Base-by-base conservation (phyloP, 164 flowering plant genomes). In the Sextonia rubra region DNA sequence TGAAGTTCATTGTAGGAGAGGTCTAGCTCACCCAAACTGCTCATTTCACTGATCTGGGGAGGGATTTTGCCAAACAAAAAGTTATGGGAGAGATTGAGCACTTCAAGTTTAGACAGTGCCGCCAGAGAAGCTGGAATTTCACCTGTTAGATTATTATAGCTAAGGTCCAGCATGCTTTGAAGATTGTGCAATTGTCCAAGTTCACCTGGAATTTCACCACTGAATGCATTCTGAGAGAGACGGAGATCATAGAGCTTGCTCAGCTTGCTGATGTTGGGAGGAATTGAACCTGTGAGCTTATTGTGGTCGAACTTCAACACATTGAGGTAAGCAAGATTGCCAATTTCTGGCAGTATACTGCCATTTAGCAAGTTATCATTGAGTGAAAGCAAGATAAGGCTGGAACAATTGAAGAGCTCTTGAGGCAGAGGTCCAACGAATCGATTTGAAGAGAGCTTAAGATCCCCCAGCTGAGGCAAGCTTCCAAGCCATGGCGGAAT, bases 71-170 rank as follows among this genome's bases (percentile, higher is more conserved):
- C 98, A 6, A 23, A 62, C 1, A 96, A 87, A 15, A 80, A 81
- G 82, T 96, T 96, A 77, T 89, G 91, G 20, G 99, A 93, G 49
- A 93, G 80, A 84, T 92, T 90, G 65, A 96, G 90, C 0, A 83
- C 85, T 82, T 93, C 98, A 3, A 96, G 95, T 76, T 90, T 96
- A 3, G 87, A 81, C 20, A 91, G 81, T 24, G 72, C 66, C 18
- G 82, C 88, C 66, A 93, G 79, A 1, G 92, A 80, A 49, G 90
- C 26, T 14, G 98, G 97, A 70, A 96, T 90, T 44, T 66, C 64
- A 11, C 99, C 97, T 0, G 80, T 83, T 75, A 96, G 84, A 73
- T 90, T 86, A 82, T 96, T 93, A 85, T 79, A 76, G 72, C 99
- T 96, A 69, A 96, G 88, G 76, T 96, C 97, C 60, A 96, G 73